Conservation (phyloP, 495 filamentous ascomycete genomes). For the Penicillium pulvis region DNA sequence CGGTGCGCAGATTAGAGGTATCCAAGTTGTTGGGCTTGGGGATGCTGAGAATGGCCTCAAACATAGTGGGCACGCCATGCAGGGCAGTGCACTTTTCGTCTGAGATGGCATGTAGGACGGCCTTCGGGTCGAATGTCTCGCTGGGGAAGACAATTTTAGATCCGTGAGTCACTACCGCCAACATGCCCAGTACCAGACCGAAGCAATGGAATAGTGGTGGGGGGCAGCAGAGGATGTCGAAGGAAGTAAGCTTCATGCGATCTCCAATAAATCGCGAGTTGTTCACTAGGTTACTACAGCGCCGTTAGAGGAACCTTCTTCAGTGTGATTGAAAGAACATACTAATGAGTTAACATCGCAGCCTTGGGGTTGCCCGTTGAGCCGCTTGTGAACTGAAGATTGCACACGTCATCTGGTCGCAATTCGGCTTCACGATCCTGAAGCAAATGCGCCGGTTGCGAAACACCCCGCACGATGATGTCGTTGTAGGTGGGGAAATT, state of each 20-base stretch:
- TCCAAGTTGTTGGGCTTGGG: slow-evolving; percentile 51
- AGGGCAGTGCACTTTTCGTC: slow-evolving; percentile 68
- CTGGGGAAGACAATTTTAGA: slow-evolving; percentile 66
- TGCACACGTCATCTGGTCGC: slow-evolving; percentile 63
- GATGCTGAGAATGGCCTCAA: slow-evolving; percentile 62
- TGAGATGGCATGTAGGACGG: slow-evolving; percentile 59
- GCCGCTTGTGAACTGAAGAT: slow-evolving; percentile 71
- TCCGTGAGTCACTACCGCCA: slow-evolving; percentile 67
- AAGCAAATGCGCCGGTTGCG: slow-evolving; percentile 41
- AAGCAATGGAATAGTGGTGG: slow-evolving; percentile 77
- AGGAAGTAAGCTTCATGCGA: slow-evolving; percentile 63
- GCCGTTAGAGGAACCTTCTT: slow-evolving; percentile 3
- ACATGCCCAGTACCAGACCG: slow-evolving; percentile 68
- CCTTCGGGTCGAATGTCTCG: slow-evolving; percentile 62
- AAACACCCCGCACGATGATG: slow-evolving; percentile 38
- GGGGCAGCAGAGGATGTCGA: slow-evolving; percentile 68
- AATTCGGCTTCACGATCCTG: slow-evolving; percentile 49
- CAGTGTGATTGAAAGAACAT: slow-evolving; percentile 22
- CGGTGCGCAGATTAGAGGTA: slow-evolving; percentile 57
- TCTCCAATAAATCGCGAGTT: slow-evolving; percentile 71
- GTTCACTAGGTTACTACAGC: slow-evolving; percentile 63
- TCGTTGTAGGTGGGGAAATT: slow-evolving; percentile 55
- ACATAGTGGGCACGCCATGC: slow-evolving; percentile 75
- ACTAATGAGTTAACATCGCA: slow-evolving; percentile 75
- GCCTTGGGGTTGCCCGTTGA: slow-evolving; percentile 73